These are phyloP conservation scores for Tillandsia fasciculata DNA, from an alignment of 176 grass and related monocot genomes.

Conservation along the genomic window DNA sequence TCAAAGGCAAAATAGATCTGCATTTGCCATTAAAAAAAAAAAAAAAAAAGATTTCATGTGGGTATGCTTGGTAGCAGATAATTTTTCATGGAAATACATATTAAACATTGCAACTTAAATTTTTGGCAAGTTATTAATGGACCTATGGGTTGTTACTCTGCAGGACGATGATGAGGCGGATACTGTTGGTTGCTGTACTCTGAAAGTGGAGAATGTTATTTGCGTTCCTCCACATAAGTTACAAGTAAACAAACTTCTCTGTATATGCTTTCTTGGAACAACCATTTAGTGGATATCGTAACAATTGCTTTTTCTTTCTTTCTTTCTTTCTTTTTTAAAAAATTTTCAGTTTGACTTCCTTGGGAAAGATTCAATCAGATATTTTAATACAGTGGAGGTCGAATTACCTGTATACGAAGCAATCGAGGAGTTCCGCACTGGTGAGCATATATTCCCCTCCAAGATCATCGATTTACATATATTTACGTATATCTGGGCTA, in stretches of 20 bases:
- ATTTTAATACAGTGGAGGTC: constrained; percentile 89
- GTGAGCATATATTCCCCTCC: constrained; percentile 21
- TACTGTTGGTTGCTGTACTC: constrained; percentile 90
- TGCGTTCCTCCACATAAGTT: constrained; percentile 81
- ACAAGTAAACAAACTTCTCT: constrained; percentile 37
- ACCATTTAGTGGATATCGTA: constrained; percentile 4
- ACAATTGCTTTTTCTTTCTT: background rate
- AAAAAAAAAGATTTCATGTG: background rate
- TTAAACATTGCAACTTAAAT: constrained; percentile 11
- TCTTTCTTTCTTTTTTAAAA: no score
- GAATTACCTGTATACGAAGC: constrained; percentile 80
- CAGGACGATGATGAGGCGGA: constrained; percentile 98
- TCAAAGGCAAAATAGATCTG: no score
- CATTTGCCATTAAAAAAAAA: no score
- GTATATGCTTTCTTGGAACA: background rate
- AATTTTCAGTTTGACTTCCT: constrained; percentile 83
- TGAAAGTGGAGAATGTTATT: constrained; percentile 84
- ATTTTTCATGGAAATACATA: constrained; percentile 1
- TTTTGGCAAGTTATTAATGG: background rate
- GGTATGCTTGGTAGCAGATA: background rate
- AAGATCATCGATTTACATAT: background rate
- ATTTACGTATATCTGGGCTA: no score
- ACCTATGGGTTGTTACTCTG: no score
- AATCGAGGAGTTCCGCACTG: constrained; percentile 63
- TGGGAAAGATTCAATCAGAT: constrained; percentile 99